Evolutionary conservation across 352 stramenopile species (phyloP), one percentile per base, ranked within the genome.

Genomic region (Pythium phragmiticola): DNA sequence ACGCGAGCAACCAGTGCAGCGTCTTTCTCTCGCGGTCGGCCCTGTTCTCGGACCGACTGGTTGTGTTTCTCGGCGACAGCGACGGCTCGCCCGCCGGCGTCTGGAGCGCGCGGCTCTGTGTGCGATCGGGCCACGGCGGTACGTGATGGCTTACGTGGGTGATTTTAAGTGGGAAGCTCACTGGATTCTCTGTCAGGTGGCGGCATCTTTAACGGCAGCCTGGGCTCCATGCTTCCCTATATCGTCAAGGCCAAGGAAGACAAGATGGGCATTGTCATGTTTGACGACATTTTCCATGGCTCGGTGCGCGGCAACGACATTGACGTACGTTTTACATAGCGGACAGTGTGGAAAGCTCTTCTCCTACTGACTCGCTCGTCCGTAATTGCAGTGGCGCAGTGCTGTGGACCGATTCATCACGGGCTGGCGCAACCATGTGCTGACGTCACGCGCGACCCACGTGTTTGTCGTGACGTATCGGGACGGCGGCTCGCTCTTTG

Each of bases 161-260:
- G 21, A 21, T 21, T 21, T 21, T 21, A 21, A 21, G 21, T 21
- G 21, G 21, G 21, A 21, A 21, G 21, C 21, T 21, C 21, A 21
- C 21, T 21, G 21, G 21, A 21, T 21, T 21, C 21, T 21, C 21
- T 21, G 21, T 21, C 21, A 78, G 71, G 80, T 19, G 81, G 81
- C 19, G 81, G 81, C n/a, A 88, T 90, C 58, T 84, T 85, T 46
- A 87, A 88, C 53, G 81, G 81, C 50, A 87, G 78, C 68, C 69
- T 90, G 26, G 81, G 81, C 4, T 88, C 78, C 19, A 90, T 90
- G 81, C 66, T 90, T 50, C 81, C 81, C n/a, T 90, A 88, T 72
- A 74, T 88, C 54, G 73, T 82, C 58, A 87, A 87, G 60, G 77
- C 78, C n/a, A 87, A 86, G 55, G 79, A 88, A 46, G 81, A 88